phyloP scores from a whole-genome alignment of 495 filamentous ascomycete genomes.

The Amorphotheca resinae region DNA sequence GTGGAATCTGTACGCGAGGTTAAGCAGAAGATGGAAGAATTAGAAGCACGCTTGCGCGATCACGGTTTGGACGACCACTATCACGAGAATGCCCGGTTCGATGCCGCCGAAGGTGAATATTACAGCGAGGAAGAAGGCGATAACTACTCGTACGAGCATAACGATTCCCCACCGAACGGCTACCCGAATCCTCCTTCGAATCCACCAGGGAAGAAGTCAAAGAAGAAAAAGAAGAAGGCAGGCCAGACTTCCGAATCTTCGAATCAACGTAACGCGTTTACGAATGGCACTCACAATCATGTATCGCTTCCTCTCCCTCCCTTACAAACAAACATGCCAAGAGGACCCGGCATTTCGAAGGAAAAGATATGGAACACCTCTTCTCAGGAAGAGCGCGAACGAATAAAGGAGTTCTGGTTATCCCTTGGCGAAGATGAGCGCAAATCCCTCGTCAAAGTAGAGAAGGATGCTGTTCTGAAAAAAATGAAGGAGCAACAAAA shows the following conservation, averaged over 20 bases:
- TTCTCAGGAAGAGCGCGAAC: slow-evolving; percentile 81
- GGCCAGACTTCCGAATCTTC: neutral
- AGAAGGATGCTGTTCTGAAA: slow-evolving; percentile 93
- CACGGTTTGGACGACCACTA: slow-evolving; percentile 15
- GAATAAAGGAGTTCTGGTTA: slow-evolving; percentile 97
- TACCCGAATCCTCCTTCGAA: slow-evolving; percentile 16
- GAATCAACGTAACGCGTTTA: slow-evolving; percentile 14
- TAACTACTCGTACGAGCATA: slow-evolving; percentile 28
- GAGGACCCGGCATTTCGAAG: slow-evolving; percentile 40
- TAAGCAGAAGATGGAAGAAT: slow-evolving; percentile 16
- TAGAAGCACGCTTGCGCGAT: slow-evolving; percentile 18
- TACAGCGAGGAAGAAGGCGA: slow-evolving; percentile 34
- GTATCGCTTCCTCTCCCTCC: slow-evolving; percentile 15
- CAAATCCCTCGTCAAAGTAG: slow-evolving; percentile 88
- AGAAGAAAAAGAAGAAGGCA: slow-evolving; percentile 50
- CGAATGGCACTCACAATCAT: slow-evolving; percentile 18
- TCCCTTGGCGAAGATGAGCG: slow-evolving; percentile 91
- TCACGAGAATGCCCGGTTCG: slow-evolving; percentile 16
- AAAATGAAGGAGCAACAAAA: slow-evolving; percentile 99
- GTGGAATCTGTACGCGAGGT: slow-evolving; percentile 5
- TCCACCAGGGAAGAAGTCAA: slow-evolving; percentile 42
- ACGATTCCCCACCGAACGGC: slow-evolving; percentile 18
- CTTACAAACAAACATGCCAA: slow-evolving; percentile 24
- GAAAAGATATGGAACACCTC: slow-evolving; percentile 97
- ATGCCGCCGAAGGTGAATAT: slow-evolving; percentile 28